These are phyloP conservation scores for Podaxis carcinomalis DNA, from an alignment of 768 basidiomycete genomes.

Conservation along the genomic window DNA sequence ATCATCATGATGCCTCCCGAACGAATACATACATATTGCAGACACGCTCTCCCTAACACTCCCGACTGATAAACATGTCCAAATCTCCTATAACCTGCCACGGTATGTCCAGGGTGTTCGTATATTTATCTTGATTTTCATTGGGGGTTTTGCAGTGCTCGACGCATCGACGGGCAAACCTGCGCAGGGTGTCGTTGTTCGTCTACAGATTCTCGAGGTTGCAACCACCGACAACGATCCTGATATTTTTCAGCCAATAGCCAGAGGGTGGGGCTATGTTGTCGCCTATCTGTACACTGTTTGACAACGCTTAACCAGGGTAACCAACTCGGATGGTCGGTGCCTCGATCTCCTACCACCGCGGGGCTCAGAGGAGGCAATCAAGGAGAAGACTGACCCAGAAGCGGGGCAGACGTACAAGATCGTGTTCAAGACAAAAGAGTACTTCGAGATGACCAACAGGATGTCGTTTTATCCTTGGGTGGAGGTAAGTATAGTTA, in stretches of 20 bases:
- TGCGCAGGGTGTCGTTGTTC: conserved; percentile 62
- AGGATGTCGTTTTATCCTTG: conserved; percentile 83
- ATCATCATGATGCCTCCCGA: neutral
- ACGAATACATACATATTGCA: neutral
- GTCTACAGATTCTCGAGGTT: conserved; percentile 48
- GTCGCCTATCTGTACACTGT: neutral
- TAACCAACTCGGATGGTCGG: conserved; percentile 79
- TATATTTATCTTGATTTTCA: neutral
- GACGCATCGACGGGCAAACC: conserved; percentile 84
- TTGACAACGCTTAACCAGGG: conserved; percentile 33
- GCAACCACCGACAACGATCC: conserved; percentile 26
- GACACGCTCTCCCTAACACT: neutral
- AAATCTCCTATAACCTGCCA: conserved; percentile 92
- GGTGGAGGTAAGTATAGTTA: conserved; percentile 63
- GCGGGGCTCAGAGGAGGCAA: conserved; percentile 38
- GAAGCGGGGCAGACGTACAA: conserved; percentile 67
- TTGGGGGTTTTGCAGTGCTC: conserved; percentile 52
- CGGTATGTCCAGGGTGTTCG: conserved; percentile 38
- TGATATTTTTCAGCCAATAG: conserved; percentile 50
- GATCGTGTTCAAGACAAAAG: conserved; percentile 77
- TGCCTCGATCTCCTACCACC: conserved; percentile 72
- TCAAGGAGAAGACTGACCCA: conserved; percentile 40
- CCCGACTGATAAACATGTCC: conserved; percentile 25
- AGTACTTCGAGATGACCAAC: conserved; percentile 67
- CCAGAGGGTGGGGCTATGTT: conserved; percentile 50